Conservation (phyloP, 345 rosid species). For the Noccaea caerulescens region DNA sequence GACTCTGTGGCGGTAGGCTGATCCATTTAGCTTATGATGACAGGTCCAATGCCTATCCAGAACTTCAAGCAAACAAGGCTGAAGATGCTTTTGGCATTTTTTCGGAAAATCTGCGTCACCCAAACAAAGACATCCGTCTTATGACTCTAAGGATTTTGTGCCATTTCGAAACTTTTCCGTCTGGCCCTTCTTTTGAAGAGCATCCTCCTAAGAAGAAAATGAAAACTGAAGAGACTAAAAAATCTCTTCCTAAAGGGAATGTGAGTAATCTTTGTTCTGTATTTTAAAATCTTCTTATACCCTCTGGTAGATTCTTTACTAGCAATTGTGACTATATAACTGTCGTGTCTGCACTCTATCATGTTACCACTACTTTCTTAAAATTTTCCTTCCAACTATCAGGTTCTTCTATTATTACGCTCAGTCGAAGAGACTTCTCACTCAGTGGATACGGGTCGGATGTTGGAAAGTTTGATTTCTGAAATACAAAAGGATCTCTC, state of each 20-base stretch:
- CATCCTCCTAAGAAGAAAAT: conserved; percentile 54
- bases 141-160: conserved; percentile 76
- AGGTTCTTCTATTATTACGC: conserved; percentile 77
- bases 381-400: conserved; percentile 37
- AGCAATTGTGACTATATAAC: conserved; percentile 15
- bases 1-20: conserved; percentile 31
- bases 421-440: conserved; percentile 67
- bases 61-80: conserved; percentile 53
- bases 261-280: conserved; percentile 52
- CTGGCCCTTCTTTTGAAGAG: conserved; percentile 46
- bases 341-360: conserved; percentile 21
- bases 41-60: conserved; percentile 43
- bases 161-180: conserved; percentile 56
- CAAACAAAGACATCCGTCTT: conserved; percentile 72
- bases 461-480: conserved; percentile 56
- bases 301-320: conserved; percentile 4
- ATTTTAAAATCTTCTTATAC: conserved; percentile 5
- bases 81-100: conserved; percentile 52
- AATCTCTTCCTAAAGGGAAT: conserved; percentile 43
- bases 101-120: conserved; percentile 71
- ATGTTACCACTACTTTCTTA: conserved; percentile 14
- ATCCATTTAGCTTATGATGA: conserved; percentile 45
- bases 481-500: conserved; percentile 64
- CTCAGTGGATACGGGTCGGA: conserved; percentile 70
- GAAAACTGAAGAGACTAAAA: conserved; percentile 52